These are phyloP conservation scores for Aspergillus ellipticus DNA, from an alignment of 495 filamentous ascomycete genomes.

Conservation along the genomic window DNA sequence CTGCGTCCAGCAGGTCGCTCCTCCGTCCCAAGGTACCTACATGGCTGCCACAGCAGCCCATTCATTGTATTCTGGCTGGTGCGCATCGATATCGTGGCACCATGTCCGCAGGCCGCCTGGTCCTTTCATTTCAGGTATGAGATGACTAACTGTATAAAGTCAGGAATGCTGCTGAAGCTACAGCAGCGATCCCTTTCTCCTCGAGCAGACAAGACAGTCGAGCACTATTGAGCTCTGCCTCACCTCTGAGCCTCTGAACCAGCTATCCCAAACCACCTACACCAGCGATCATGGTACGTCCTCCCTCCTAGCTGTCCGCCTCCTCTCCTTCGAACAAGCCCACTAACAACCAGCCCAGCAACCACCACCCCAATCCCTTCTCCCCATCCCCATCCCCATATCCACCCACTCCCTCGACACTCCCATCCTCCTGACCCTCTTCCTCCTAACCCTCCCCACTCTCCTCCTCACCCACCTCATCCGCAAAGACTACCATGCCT, in stretches of 20 bases:
- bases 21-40: too few species aligned
- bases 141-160: not conserved
- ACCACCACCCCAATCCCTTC: not conserved
- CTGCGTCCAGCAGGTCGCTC: not conserved
- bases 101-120: not conserved
- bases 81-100: not conserved
- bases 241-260: not conserved
- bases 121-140: not conserved
- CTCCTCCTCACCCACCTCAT: constrained; percentile 54
- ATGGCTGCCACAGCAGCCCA: not conserved
- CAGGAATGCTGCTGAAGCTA: not conserved
- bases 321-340: constrained; percentile 6
- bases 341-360: not conserved
- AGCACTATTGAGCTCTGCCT: too few species aligned
- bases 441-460: constrained; percentile 39
- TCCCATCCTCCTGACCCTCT: constrained; percentile 13
- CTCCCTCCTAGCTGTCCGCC: constrained; percentile 1
- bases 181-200: too few species aligned
- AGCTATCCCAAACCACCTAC: not conserved
- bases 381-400: not conserved
- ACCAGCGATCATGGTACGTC: not conserved
- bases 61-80: not conserved
- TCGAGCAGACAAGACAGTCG: too few species aligned
- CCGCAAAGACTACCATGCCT: constrained; percentile 72
- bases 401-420: not conserved